phyloP scores from a whole-genome alignment of 768 basidiomycete genomes.

The Calocybe gangraenosa region DNA sequence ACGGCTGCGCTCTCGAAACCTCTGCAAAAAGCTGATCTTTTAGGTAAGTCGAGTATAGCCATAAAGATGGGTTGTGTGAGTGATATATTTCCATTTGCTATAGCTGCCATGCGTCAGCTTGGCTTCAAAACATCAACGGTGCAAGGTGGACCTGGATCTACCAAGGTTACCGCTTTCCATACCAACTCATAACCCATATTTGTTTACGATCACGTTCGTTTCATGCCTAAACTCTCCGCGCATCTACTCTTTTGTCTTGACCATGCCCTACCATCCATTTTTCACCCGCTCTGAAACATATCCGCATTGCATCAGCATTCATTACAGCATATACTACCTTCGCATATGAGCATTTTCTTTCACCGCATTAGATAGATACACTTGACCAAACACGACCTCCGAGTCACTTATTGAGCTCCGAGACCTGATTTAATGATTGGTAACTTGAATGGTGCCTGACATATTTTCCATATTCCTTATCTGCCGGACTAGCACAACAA shows the following conservation, averaged over 20 bases:
- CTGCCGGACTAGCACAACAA: too few relatives aligned
- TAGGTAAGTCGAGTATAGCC: conserved; percentile 35
- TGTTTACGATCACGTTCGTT: conserved; percentile 22
- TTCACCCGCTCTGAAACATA: conserved; percentile 30
- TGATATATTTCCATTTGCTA: background rate
- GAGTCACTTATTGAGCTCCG: too few relatives aligned
- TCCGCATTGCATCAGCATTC: conserved; percentile 30
- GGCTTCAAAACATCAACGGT: conserved; percentile 86
- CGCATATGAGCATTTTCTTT: conserved; percentile 26
- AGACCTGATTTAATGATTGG: too few relatives aligned
- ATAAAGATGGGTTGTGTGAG: conserved; percentile 1
- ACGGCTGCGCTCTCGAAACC: conserved; percentile 85
- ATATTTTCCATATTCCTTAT: too few relatives aligned
- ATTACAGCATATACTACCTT: conserved; percentile 32
- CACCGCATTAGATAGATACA: conserved; percentile 46
- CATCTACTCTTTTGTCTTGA: conserved; percentile 14
- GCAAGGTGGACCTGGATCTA: conserved; percentile 47
- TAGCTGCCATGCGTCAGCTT: conserved; percentile 72
- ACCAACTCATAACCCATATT: conserved; percentile 30
- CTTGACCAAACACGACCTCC: conserved; percentile 20
- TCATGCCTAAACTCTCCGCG: conserved; percentile 12
- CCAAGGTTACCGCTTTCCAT: conserved; percentile 47
- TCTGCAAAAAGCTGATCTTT: conserved; percentile 80
- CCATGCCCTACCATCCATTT: conserved; percentile 27
- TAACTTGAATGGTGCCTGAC: too few relatives aligned